A percentile compares a stretch with the other conserved stretches of the same genome.
Conservation (phyloP, 495 filamentous ascomycete species). For the Penicillium pancosmium region DNA sequence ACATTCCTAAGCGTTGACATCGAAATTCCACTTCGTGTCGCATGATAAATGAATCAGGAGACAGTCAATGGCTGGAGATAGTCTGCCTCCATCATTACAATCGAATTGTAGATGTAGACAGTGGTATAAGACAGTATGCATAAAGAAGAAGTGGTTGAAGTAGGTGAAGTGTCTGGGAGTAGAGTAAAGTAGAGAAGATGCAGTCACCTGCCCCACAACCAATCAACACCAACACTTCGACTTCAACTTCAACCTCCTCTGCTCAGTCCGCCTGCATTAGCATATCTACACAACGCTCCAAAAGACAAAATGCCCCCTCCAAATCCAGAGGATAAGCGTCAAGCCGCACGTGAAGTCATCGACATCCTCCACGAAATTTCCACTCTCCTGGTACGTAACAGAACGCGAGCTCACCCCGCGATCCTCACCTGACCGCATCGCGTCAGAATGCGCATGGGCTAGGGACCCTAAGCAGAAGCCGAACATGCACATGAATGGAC, state of each 20-base stretch:
- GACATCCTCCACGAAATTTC: slow-evolving; percentile 96
- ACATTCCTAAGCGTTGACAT: slow-evolving; percentile 35
- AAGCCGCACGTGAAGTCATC: slow-evolving; percentile 92
- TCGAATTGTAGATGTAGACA: not conserved
- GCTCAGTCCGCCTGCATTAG: not conserved
- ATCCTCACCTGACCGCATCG: not conserved
- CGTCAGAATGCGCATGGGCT: not conserved
- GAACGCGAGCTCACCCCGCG: not conserved
- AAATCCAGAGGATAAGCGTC: slow-evolving; percentile 64
- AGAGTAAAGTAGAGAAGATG: too few relatives aligned
- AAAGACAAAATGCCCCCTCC: slow-evolving; percentile 19
- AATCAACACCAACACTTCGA: not conserved
- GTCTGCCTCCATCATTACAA: too few relatives aligned
- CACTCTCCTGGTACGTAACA: slow-evolving; percentile 70
- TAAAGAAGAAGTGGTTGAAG: too few relatives aligned
- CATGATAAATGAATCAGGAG: not conserved
- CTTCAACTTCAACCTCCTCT: not conserved
- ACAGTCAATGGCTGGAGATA: not conserved
- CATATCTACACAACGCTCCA: not conserved
- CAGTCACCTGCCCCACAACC: not conserved
- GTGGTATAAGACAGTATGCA: not conserved
- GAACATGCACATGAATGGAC: not conserved
- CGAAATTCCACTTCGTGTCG: slow-evolving; percentile 13
- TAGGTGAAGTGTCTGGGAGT: too few relatives aligned
- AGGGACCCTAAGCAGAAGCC: too few relatives aligned